These are phyloP conservation scores for Pythium oligandrum DNA, from an alignment of 352 stramenopile genomes.

Conservation along the genomic window DNA sequence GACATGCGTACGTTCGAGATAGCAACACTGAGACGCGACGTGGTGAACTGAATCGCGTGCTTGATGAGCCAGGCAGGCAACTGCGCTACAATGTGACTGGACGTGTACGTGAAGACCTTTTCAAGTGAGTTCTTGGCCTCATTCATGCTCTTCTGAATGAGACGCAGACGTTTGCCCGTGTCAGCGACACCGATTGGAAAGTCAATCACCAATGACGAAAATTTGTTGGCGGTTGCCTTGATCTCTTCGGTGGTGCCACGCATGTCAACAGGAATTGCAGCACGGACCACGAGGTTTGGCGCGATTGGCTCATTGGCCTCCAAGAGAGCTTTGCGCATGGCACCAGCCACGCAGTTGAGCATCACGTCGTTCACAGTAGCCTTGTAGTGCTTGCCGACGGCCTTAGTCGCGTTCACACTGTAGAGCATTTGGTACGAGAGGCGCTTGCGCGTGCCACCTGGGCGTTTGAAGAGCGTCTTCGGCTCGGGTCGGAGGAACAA, in stretches of 20 bases:
- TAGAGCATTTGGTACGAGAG: slow-evolving; percentile 72
- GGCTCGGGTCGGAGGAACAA: slow-evolving; percentile 53
- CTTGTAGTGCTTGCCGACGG: slow-evolving; percentile 55
- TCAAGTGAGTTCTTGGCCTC: slow-evolving; percentile 79
- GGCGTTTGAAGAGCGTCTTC: slow-evolving; percentile 60
- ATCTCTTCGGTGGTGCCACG: slow-evolving; percentile 62
- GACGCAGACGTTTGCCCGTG: slow-evolving; percentile 36
- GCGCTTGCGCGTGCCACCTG: slow-evolving; percentile 49
- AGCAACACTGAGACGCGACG: slow-evolving; percentile 54
- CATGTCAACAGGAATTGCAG: slow-evolving; percentile 78
- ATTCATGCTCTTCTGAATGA: slow-evolving; percentile 51
- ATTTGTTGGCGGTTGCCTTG: slow-evolving; percentile 61
- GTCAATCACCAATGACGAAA: slow-evolving; percentile 72
- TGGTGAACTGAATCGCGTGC: slow-evolving; percentile 47
- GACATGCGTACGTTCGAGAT: slow-evolving; percentile 65
- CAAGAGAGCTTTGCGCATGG: slow-evolving; percentile 67
- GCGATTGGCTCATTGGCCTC: slow-evolving; percentile 30
- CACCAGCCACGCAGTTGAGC: slow-evolving; percentile 69
- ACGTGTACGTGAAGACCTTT: slow-evolving; percentile 70
- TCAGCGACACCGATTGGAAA: slow-evolving; percentile 57
- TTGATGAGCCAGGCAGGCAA: slow-evolving; percentile 50
- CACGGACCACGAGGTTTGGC: slow-evolving; percentile 47
- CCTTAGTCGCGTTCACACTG: slow-evolving; percentile 68
- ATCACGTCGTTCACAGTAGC: slow-evolving; percentile 82
- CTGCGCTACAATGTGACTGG: slow-evolving; percentile 49